Evolutionary conservation across 2,329 filamentous ascomycete genomes (phyloP), one percentile per base, ranked within the genome.

Genomic region (Pseudogymnoascus sp.): DNA sequence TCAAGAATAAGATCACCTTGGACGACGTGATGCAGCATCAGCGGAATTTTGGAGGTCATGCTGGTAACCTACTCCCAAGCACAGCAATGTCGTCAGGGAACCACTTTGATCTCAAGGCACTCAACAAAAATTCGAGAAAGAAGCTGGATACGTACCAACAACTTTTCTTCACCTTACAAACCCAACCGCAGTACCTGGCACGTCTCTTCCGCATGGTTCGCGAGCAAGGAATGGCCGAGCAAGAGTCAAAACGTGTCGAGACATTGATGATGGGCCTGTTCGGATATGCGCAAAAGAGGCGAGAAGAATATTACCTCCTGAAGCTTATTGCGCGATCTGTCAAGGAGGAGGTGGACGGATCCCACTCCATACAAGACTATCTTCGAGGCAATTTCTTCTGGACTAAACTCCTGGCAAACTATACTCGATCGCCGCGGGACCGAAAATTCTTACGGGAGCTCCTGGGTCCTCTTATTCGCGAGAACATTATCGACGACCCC

Each of bases 1-100:
- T 99, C 71, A 98, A 98, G 83, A 99, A 99, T 84, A 99, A 99
- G 77, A 99, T 99, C 72, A 98, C 95, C 0, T 83, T 99, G 3
- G 95, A 99, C 73, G 96, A 99, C 77, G 95, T 99, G 28, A 90
- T 99, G 63, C 92, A 92, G 71, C 95, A 98, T 74, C 95, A 99
- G 73, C 93, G 90, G 79, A 96, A 96, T 75, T 97, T 95, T 71
- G 95, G 95, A 64, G 93, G 93, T 1, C 90, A 95, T 72, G 88
- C 93, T 21, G 89, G 92, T 67, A 90, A 86, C 65, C 83, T 98
- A 31, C 81, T 99, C 60, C 90, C 90, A 65, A 97, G 95, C 77
- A 89, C 86, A n/a, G 87, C 93, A 61, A 93, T 96, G 67, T 85
- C 89, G 1, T 96, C 92, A 1, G 87, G 90, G 66, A 96, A 97